Evolutionary conservation across 495 filamentous ascomycete genomes (phyloP).

Genomic region (Penicillium parvum): DNA sequence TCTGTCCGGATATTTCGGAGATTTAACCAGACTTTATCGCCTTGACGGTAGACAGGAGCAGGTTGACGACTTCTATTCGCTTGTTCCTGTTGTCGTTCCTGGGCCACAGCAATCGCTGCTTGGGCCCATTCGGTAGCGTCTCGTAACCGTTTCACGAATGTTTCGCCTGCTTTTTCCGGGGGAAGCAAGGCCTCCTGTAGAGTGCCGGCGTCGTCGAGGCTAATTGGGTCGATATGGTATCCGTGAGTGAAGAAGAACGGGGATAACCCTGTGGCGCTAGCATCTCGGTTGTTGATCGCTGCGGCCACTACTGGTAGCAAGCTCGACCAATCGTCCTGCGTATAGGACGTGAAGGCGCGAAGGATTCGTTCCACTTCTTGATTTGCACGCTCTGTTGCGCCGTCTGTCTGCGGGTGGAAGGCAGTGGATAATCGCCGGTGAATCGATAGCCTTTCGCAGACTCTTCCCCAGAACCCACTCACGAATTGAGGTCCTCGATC

Average conservation of each 20-base stretch:
- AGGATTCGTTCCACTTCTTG: constrained; percentile 1
- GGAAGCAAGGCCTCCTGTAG: neutral
- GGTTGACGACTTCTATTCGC: neutral
- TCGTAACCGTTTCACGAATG: neutral
- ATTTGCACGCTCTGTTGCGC: neutral
- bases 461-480: neutral
- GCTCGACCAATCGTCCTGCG: neutral
- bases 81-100: neutral
- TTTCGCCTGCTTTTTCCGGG: neutral
- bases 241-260: neutral
- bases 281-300: constrained; percentile 2
- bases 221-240: neutral
- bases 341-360: neutral
- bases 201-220: neutral
- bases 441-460: constrained; percentile 3
- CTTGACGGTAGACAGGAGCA: too few relatives aligned
- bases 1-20: neutral
- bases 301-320: neutral
- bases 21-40: too few relatives aligned
- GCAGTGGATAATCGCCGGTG: neutral
- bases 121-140: constrained; percentile 1
- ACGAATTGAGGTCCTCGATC: neutral
- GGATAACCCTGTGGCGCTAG: too few relatives aligned
- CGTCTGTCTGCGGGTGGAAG: neutral
- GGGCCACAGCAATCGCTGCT: neutral